phyloP scores from a whole-genome alignment of 306 rosid species.

The Alnus glutinosa region DNA sequence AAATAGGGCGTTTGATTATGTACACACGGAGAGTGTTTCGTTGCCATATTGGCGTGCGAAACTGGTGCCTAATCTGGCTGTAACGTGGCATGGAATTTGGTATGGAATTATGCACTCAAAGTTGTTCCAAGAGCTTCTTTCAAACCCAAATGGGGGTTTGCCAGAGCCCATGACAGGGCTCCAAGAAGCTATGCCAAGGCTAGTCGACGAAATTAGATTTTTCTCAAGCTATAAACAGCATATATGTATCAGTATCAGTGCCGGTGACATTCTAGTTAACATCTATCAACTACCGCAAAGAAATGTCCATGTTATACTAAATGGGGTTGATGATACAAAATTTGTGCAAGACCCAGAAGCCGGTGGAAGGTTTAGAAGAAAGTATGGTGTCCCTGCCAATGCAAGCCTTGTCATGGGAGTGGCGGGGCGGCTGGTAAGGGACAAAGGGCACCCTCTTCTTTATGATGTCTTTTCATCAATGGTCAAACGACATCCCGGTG shows the following conservation, averaged over 20 bases:
- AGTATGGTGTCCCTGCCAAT: constrained; percentile 18
- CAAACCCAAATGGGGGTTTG: background rate
- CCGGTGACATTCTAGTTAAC: constrained; percentile 29
- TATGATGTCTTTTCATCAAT: constrained; percentile 19
- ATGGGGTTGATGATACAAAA: no score
- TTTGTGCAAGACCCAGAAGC: constrained; percentile 5
- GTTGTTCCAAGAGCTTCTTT: constrained; percentile 31
- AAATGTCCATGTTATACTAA: constrained; percentile 3
- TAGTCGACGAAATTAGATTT: no score
- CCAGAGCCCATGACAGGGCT: no score
- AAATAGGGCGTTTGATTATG: constrained; percentile 29
- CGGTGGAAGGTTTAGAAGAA: constrained; percentile 18
- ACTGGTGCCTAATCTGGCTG: constrained; percentile 27
- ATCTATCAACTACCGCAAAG: constrained; percentile 29
- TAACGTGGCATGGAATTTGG: constrained; percentile 39
- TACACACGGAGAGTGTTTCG: constrained; percentile 33
- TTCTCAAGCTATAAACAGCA: background rate
- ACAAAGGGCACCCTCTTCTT: no score
- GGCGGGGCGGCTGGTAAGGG: no score
- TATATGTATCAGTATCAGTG: constrained; percentile 33
- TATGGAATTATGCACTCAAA: constrained; percentile 36
- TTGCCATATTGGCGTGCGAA: constrained; percentile 34
- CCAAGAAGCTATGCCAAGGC: no score
- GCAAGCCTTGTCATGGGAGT: background rate
- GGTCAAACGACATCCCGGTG: background rate